phyloP scores from a whole-genome alignment of 1,284 basidiomycete species.

The Mycena sp. region DNA sequence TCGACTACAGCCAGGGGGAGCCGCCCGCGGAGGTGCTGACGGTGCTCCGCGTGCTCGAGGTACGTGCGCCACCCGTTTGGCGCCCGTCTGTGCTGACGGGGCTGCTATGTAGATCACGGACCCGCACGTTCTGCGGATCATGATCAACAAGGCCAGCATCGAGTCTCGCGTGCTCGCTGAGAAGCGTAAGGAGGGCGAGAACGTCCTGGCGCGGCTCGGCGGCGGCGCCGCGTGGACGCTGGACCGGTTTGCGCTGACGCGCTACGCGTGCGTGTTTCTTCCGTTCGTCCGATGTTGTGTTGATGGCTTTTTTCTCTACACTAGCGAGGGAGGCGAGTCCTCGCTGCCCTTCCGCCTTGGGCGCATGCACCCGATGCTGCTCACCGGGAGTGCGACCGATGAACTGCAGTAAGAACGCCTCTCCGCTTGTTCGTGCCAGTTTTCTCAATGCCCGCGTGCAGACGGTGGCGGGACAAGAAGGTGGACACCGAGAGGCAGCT shows the following conservation, averaged over 20 bases:
- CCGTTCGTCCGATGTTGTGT: conserved; percentile 3
- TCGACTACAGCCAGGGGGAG: conserved; percentile 80
- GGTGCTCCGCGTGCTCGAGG: conserved; percentile 86
- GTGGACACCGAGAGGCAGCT: conserved; percentile 33
- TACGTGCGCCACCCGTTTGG: conserved; percentile 46
- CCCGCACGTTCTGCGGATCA: conserved; percentile 79
- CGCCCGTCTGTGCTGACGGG: neutral
- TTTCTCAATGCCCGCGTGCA: conserved; percentile 11
- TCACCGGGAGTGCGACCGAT: conserved; percentile 18
- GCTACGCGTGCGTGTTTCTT: conserved; percentile 62
- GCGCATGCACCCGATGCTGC: conserved; percentile 38
- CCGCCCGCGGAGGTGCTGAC: conserved; percentile 71
- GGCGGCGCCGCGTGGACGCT: conserved; percentile 67
- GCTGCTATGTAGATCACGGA: conserved; percentile 73
- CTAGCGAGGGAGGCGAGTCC: conserved; percentile 72
- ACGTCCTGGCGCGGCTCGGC: conserved; percentile 54
- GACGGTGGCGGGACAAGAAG: conserved; percentile 40
- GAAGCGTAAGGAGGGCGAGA: conserved; percentile 69
- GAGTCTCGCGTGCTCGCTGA: conserved; percentile 78
- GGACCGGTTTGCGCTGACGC: conserved; percentile 60
- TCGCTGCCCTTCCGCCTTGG: conserved; percentile 50
- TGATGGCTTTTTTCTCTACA: conserved; percentile 1
- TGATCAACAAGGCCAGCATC: conserved; percentile 81
- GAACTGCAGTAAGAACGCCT: conserved; percentile 15
- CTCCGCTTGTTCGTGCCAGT: too few relatives aligned